Base-by-base conservation (phyloP, 768 basidiomycete species). In the Kwoniella europaea region DNA sequence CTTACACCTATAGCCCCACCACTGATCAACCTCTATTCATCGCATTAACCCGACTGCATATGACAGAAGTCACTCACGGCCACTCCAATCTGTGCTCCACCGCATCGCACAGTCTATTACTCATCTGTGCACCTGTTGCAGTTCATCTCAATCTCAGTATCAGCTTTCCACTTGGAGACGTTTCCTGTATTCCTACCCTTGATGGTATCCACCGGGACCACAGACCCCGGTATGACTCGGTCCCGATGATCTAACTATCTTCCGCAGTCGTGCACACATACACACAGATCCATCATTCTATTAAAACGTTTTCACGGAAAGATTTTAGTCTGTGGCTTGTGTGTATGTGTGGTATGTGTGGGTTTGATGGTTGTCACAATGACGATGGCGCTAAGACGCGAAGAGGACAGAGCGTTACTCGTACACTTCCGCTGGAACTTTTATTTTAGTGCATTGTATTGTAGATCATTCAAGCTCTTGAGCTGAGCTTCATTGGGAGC, bases 291-390 rank as follows among this genome's bases (percentile, higher is more conserved):
- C 50, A 52, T 35, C 18, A 55, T n/a, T 55, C 54, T 55, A 2
- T 55, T 4, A 55, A 55, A 55, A 55, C 54, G 54, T 55, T 22
- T 55, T 55, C 54, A 18, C 54, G 20, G 54, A 55, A 55, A 10
- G 24, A 55, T 24, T 12, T 55, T 13, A 55, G 4, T 55, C 16
- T 20, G 15, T n/a, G 54, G n/a, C 24, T n/a, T 13, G 20, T 55
- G 20, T 18, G 15, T 18, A n/a, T n/a, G 15, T 55, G 54, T 55
- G 54, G 15, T 13, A 18, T 55, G 54, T 55, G 54, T 55, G 54
- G 15, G 24, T 55, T 55, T 55, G 54, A 55, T 55, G 54, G 54
- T 20, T 12, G 54, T 55, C 15, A 55, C 54, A n/a, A n/a, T 18
- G 54, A n/a, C 24, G 46, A 50, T 50, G 13, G 46, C 46, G 46